A percentile compares a stretch with the other conserved stretches of the same genome.
Conservation (phyloP, 495 filamentous ascomycete genomes). For the Polyplosphaeria fusca region DNA sequence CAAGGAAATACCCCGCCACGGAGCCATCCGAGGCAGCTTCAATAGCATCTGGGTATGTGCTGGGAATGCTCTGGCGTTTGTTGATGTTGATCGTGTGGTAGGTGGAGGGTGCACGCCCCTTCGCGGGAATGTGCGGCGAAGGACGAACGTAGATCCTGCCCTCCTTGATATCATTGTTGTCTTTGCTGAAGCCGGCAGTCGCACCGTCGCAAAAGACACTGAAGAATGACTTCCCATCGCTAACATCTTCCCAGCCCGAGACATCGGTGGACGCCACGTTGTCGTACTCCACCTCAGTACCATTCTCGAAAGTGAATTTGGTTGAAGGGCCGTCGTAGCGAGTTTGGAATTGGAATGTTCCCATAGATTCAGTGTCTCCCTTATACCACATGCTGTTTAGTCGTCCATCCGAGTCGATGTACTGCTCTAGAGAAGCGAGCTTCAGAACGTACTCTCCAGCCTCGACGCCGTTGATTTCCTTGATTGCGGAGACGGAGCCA, state of each 20-base stretch:
- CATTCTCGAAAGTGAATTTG: conserved; percentile 48
- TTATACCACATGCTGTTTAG: conserved; percentile 46
- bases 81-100: background rate
- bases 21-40: conserved; percentile 43
- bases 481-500: conserved; percentile 15
- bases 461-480: conserved; percentile 43
- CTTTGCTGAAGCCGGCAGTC: background rate
- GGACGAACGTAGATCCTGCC: too few relatives aligned
- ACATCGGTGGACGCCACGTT: conserved; percentile 41
- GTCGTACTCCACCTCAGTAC: conserved; percentile 35
- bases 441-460: conserved; percentile 37
- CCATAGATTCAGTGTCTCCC: conserved; percentile 27
- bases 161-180: background rate
- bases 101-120: background rate
- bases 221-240: conserved; percentile 18
- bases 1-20: conserved; percentile 24
- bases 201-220: conserved; percentile 12
- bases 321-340: conserved; percentile 39
- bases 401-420: conserved; percentile 45
- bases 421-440: conserved; percentile 34
- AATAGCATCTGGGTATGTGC: conserved; percentile 48
- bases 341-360: conserved; percentile 6
- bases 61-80: conserved; percentile 24
- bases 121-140: background rate
- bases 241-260: conserved; percentile 4